These are phyloP conservation scores for Manihot esculenta DNA, from an alignment of 441 rosid genomes.

Conservation along the genomic window DNA sequence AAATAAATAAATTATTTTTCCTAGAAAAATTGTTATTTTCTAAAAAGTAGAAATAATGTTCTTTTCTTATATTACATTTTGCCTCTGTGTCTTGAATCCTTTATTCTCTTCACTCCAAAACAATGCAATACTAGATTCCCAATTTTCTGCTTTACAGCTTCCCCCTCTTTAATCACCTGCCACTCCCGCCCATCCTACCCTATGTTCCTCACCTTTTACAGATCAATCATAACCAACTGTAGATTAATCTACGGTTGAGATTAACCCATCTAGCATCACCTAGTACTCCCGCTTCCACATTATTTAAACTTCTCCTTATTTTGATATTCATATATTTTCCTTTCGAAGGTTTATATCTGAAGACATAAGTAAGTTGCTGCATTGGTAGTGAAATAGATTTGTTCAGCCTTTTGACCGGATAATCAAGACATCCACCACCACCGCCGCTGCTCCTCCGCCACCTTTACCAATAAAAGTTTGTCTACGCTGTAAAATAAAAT, in stretches of 20 bases:
- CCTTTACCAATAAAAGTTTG: background rate
- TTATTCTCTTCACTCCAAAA: no score
- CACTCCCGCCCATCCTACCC: background rate
- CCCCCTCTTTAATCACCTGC: background rate
- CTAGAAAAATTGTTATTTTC: no score
- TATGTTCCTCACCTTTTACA: background rate
- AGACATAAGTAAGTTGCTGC: background rate
- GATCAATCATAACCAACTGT: no score
- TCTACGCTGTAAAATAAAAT: slow-evolving; percentile 15
- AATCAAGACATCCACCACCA: background rate
- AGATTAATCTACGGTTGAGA: background rate
- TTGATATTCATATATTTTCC: no score
- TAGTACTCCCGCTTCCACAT: background rate
- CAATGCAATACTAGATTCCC: background rate
- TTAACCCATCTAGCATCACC: background rate
- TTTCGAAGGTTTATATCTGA: background rate
- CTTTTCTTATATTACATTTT: no score
- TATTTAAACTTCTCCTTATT: no score
- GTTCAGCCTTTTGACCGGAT: background rate
- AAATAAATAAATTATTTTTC: no score
- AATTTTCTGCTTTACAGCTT: background rate
- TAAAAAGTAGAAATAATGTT: no score
- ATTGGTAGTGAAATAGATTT: background rate
- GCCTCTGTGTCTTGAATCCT: no score
- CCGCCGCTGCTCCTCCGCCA: background rate